Base-by-base conservation (phyloP, 2,329 filamentous ascomycete species). In the Calonectria pseudoreteaudii region DNA sequence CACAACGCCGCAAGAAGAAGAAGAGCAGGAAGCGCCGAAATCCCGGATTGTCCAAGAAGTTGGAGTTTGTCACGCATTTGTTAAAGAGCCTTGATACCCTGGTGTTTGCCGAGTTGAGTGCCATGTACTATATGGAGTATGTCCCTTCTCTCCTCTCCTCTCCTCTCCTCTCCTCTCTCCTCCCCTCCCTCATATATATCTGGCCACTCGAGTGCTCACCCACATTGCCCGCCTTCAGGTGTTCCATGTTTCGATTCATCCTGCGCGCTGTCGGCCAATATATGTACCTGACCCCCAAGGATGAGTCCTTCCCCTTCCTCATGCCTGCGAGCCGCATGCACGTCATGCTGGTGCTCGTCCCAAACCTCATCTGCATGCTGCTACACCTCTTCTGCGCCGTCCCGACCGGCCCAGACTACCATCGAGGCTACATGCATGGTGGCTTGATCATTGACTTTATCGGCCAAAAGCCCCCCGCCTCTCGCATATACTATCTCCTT, bases 121-220 rank as follows among this genome's bases (percentile, higher is more conserved):
- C 89, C 53, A 79, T 94, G 78, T 94, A 94, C 82, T 94, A 93
- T 82, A 91, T 94, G 89, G 92, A 94, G 92, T 94, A 86, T 70
- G 89, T 82, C n/a, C 52, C 52, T 26, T 26, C 31, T 28, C 30
- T 38, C 31, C 28, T 28, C 20, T 58, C 52, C 58, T 70, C 6
- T 64, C 47, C 66, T n/a, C n/a, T n/a, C n/a, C n/a, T n/a, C n/a
- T n/a, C n/a, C n/a, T n/a, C n/a, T n/a, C n/a, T n/a, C 20, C 50
- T 34, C 50, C 20, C 67, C 62, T 49, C 52, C 16, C 58, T 70
- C 28, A 62, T 62, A 62, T 62, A 56, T n/a, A n/a, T 53, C 47
- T 53, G 65, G 36, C 34, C 56, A 52, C 62, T 60, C 52, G 41
- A 44, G 41, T 44, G 60, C 69, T 71, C 23, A 58, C 62, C 58